These are phyloP conservation scores for Chaetomium sp. DNA, from an alignment of 2,329 filamentous ascomycete genomes.

Conservation along the genomic window DNA sequence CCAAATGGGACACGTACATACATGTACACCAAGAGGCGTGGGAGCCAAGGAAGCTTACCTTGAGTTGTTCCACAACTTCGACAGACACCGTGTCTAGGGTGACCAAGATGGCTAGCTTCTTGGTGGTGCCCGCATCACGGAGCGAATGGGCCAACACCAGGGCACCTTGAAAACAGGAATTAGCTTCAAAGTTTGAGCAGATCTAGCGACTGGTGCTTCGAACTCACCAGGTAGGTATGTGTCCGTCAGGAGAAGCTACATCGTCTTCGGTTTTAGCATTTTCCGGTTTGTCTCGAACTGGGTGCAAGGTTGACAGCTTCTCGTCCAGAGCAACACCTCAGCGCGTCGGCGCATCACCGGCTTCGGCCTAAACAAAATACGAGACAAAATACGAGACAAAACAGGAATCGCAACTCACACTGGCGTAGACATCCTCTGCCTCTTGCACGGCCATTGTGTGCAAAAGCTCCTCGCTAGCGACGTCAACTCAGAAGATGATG, in stretches of 20 bases:
- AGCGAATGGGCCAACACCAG: constrained; percentile 93
- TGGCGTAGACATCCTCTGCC: constrained; percentile 58
- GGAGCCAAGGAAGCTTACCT: constrained; percentile 52
- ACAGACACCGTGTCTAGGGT: constrained; percentile 77
- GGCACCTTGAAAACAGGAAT: constrained; percentile 62
- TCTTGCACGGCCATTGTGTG: constrained; percentile 32
- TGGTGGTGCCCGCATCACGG: constrained; percentile 82
- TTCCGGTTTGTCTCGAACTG: not conserved
- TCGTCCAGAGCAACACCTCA: not conserved
- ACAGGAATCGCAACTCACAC: constrained; percentile 47
- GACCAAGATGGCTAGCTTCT: constrained; percentile 82
- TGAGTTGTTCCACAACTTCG: constrained; percentile 76
- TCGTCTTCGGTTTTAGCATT: constrained; percentile 31
- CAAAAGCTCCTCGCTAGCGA: constrained; percentile 5
- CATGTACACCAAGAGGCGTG: not conserved
- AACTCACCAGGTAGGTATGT: constrained; percentile 83
- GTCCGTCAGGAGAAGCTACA: constrained; percentile 87
- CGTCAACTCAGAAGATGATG: not conserved
- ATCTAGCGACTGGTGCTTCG: constrained; percentile 20
- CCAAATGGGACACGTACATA: not conserved
- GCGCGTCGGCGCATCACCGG: not conserved
- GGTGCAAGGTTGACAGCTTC: not conserved
- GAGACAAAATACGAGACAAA: no score
- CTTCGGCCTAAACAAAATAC: not conserved
- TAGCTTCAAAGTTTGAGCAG: constrained; percentile 31